Evolutionary conservation across 176 grass and related monocot genomes (phyloP).

Genomic region (Leersia perrieri): DNA sequence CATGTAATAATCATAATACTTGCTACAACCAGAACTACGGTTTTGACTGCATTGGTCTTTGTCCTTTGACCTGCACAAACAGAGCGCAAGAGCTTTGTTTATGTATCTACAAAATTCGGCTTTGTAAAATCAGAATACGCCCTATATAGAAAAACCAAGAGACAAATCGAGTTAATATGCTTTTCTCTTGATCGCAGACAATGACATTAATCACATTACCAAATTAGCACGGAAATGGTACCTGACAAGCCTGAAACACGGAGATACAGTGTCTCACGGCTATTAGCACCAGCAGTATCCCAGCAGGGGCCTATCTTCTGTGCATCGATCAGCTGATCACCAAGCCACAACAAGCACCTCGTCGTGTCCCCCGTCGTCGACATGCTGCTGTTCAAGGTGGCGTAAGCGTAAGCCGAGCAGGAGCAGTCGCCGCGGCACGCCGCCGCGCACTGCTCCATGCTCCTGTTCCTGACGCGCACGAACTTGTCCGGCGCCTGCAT

Average conservation of each 20-base stretch:
- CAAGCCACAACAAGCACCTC: conserved; percentile 51
- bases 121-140: too few relatives aligned
- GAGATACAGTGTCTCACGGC: conserved; percentile 40
- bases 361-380: background rate
- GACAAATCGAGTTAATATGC: too few relatives aligned
- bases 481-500: conserved; percentile 56
- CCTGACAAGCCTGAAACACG: background rate
- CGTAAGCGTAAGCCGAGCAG: conserved; percentile 64
- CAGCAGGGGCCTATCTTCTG: conserved; percentile 39
- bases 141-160: too few relatives aligned
- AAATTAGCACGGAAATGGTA: too few relatives aligned
- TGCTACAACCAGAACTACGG: conserved; percentile 20
- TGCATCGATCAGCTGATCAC: conserved; percentile 46
- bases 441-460: conserved; percentile 33
- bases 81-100: too few relatives aligned
- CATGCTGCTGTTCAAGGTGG: conserved; percentile 31
- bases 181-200: too few relatives aligned
- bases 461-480: conserved; percentile 11
- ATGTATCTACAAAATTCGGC: too few relatives aligned
- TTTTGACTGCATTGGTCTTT: background rate
- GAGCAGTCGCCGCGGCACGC: conserved; percentile 45
- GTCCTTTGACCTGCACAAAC: conserved; percentile 1
- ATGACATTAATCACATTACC: too few relatives aligned
- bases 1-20: background rate
- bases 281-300: background rate